Percentiles rank a stretch among this genome's conserved stretches.
Evolutionary conservation across 2,329 filamentous ascomycete species (phyloP).

Genomic region (Hypoxylon sp.): DNA sequence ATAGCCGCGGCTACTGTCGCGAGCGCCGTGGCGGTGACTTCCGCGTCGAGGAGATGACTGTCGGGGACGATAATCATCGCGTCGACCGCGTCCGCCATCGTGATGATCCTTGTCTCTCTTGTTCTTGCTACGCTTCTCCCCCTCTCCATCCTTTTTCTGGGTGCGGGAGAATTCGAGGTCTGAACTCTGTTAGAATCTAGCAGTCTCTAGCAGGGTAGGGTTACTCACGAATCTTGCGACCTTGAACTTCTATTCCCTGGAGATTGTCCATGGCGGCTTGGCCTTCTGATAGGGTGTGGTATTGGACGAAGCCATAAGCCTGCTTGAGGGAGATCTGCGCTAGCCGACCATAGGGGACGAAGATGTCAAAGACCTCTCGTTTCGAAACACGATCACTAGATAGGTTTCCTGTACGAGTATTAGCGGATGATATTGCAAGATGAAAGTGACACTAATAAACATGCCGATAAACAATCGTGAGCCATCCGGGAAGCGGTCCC

Average conservation of each 20-base stretch:
- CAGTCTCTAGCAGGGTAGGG: background rate
- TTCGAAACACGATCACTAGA: conserved; percentile 94
- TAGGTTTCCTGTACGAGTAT: conserved; percentile 77
- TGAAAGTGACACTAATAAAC: conserved; percentile 13
- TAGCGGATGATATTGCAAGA: conserved; percentile 42
- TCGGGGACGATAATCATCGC: conserved; percentile 47
- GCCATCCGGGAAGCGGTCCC: conserved; percentile 82
- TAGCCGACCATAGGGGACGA: conserved; percentile 84
- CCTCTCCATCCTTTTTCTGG: conserved; percentile 80
- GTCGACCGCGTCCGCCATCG: conserved; percentile 42
- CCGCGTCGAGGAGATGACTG: conserved; percentile 46
- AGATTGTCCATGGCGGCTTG: conserved; percentile 78
- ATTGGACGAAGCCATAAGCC: conserved; percentile 97
- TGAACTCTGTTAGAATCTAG: conserved; percentile 52
- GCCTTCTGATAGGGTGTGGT: conserved; percentile 81
- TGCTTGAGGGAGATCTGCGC: conserved; percentile 97
- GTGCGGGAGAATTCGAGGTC: conserved; percentile 91
- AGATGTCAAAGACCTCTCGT: conserved; percentile 91
- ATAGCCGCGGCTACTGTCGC: conserved; percentile 55
- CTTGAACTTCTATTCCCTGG: conserved; percentile 83
- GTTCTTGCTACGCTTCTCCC: conserved; percentile 70
- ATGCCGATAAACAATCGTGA: conserved; percentile 85
- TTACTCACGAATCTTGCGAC: conserved; percentile 90
- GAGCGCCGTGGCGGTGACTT: conserved; percentile 52
- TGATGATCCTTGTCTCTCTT: conserved; percentile 62